Conservation (phyloP, 2,329 filamentous ascomycete species). For the Didymella segeticola region DNA sequence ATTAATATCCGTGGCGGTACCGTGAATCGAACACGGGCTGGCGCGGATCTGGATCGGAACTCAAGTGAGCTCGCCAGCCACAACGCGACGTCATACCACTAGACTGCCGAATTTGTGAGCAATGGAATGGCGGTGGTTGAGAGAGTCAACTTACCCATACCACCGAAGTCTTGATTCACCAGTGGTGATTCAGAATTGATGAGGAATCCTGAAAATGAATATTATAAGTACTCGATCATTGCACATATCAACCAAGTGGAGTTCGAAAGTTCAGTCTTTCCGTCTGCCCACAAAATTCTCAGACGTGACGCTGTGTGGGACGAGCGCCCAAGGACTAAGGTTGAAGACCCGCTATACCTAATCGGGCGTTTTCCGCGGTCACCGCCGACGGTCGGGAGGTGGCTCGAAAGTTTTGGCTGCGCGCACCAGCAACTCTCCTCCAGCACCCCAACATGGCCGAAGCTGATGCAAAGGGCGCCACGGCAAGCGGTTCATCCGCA, state of each 20-base stretch:
- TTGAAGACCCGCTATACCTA: neutral
- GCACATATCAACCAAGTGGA: neutral
- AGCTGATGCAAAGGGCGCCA: conserved; percentile 37
- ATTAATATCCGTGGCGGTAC: conserved; percentile 31
- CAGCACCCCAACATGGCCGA: conserved; percentile 41
- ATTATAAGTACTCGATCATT: neutral
- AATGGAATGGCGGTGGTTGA: neutral
- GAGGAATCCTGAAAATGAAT: neutral
- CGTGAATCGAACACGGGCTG: conserved; percentile 43
- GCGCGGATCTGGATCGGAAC: conserved; percentile 35
- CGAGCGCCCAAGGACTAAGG: neutral
- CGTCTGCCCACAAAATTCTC: neutral
- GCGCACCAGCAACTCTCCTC: conserved; percentile 14
- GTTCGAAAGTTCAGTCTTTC: too few species aligned
- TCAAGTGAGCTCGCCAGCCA: conserved; percentile 32
- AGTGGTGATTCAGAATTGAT: neutral
- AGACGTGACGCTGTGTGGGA: neutral
- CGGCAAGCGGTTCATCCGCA: conserved; percentile 29
- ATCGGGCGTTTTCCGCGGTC: conserved; percentile 8
- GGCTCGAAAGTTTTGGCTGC: conserved; percentile 31
- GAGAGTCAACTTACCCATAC: conserved; percentile 19
- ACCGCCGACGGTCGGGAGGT: conserved; percentile 10
- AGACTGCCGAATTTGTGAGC: conserved; percentile 18
- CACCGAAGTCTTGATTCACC: conserved; percentile 26
- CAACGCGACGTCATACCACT: conserved; percentile 44